Percentiles rank a stretch among this genome's conserved stretches.
Evolutionary conservation across 495 filamentous ascomycete species (phyloP).

Genomic region (Tuber calosporum): DNA sequence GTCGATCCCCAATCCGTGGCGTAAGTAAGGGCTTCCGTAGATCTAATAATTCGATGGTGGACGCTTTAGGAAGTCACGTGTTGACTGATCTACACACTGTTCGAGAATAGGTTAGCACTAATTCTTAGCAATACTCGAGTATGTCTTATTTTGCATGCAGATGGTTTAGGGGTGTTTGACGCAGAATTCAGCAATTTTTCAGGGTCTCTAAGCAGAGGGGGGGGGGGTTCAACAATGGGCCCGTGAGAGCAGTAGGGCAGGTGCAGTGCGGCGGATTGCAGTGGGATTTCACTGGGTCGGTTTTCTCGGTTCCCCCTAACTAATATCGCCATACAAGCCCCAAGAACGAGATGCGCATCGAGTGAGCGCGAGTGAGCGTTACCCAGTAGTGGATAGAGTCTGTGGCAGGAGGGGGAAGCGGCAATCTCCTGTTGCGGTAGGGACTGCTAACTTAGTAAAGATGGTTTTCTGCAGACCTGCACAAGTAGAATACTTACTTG

Average conservation of each 20-base stretch:
- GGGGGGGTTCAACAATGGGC: background rate
- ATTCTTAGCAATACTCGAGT: background rate
- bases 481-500: no score
- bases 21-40: background rate
- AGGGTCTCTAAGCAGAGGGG: background rate
- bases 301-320: background rate
- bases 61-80: background rate
- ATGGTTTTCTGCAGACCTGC: background rate
- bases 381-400: background rate
- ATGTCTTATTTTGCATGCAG: background rate
- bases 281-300: background rate
- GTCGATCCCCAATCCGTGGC: background rate
- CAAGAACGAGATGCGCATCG: background rate
- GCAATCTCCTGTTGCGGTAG: background rate
- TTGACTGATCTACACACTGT: background rate
- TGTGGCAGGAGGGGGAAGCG: background rate
- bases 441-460: background rate
- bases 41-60: background rate
- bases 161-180: background rate
- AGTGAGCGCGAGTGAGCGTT: background rate
- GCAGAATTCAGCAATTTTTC: background rate
- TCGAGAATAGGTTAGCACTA: background rate
- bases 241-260: background rate
- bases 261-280: background rate
- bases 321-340: background rate